These are phyloP conservation scores for Lepiota venenata DNA, from an alignment of 768 basidiomycete genomes.

Conservation along the genomic window DNA sequence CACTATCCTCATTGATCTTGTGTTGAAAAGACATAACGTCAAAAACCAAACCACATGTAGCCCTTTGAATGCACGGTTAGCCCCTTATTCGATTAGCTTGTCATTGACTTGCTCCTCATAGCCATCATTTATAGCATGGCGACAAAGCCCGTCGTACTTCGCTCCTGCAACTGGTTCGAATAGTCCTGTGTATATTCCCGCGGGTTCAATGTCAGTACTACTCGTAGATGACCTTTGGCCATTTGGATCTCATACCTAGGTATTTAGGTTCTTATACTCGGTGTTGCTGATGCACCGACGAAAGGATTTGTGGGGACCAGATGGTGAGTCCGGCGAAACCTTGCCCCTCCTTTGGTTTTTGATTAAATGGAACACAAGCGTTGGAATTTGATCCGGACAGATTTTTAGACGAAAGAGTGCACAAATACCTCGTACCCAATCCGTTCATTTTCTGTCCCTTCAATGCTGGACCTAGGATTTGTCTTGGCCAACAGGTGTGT, in stretches of 20 bases:
- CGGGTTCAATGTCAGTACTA: constrained; percentile 16
- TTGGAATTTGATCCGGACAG: constrained; percentile 62
- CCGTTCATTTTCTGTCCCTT: constrained; percentile 71
- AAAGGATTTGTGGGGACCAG: constrained; percentile 55
- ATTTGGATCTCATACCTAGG: not conserved
- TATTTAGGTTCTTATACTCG: constrained; percentile 18
- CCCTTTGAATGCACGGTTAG: constrained; percentile 6
- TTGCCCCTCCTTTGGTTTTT: not conserved
- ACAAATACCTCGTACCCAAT: constrained; percentile 50
- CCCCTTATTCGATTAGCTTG: not conserved
- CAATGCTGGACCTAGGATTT: constrained; percentile 65
- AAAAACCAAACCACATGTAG: not conserved
- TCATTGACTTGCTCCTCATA: not conserved
- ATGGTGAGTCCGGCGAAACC: constrained; percentile 33
- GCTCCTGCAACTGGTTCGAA: not conserved
- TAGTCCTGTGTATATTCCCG: constrained; percentile 23
- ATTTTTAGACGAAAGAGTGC: constrained; percentile 55
- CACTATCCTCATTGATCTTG: not conserved
- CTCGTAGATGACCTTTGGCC: not conserved
- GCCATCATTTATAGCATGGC: constrained; percentile 6
- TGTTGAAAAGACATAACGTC: too few relatives aligned
- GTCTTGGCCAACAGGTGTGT: constrained; percentile 40
- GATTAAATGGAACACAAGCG: constrained; percentile 23
- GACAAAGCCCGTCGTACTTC: constrained; percentile 16
- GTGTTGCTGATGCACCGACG: constrained; percentile 39